Evolutionary conservation across 371 early-diverging fungal species (phyloP).

Genomic region (Entomophthora muscae): DNA sequence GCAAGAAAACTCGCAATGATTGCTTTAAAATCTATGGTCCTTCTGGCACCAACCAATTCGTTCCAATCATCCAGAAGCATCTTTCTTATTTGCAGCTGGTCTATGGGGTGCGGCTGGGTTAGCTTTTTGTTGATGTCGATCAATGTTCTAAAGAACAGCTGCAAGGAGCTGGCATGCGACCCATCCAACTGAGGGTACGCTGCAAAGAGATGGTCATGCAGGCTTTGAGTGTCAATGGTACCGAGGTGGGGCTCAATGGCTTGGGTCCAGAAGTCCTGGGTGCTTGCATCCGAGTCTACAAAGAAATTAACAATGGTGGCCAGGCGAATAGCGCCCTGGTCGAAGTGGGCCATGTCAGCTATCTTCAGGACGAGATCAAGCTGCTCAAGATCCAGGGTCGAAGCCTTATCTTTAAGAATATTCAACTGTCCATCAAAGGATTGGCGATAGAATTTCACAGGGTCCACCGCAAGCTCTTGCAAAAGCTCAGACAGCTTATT

Average conservation of each 20-base stretch:
- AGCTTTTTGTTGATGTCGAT: background rate
- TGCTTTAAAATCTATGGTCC: background rate
- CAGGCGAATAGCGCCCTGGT: background rate
- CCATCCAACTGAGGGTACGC: background rate
- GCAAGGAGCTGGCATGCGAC: background rate
- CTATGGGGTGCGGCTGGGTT: background rate
- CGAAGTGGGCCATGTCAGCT: background rate
- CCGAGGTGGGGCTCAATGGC: background rate
- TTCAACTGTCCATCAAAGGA: background rate
- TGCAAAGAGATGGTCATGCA: background rate
- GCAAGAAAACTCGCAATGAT: background rate
- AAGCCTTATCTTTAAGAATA: background rate
- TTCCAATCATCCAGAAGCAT: background rate
- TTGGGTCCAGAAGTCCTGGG: background rate
- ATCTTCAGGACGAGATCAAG: background rate
- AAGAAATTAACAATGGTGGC: background rate
- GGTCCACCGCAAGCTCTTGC: background rate
- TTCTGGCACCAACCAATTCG: background rate
- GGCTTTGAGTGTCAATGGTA: background rate
- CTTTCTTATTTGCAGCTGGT: background rate
- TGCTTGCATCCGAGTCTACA: background rate
- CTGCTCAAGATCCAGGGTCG: background rate
- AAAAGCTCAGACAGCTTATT: background rate
- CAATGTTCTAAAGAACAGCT: background rate
- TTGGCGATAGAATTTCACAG: background rate